These are phyloP conservation scores for Fusarium incarnatum DNA, from an alignment of 2,329 filamentous ascomycete species.

Conservation along the genomic window DNA sequence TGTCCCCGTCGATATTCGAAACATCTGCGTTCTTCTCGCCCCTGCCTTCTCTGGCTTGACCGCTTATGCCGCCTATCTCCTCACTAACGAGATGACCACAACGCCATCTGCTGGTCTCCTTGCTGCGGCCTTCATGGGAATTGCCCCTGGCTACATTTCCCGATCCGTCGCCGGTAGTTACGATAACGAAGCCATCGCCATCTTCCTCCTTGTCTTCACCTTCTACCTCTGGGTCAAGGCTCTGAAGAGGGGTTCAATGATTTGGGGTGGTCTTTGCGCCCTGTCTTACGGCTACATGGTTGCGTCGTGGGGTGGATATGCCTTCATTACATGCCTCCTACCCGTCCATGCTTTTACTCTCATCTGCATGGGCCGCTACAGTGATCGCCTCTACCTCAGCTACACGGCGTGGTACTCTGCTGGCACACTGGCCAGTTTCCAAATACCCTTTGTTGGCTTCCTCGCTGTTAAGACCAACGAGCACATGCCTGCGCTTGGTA, in stretches of 20 bases:
- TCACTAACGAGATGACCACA: conserved; percentile 97
- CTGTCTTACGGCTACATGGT: conserved; percentile 99
- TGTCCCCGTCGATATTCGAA: conserved; percentile 96
- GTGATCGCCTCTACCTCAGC: conserved; percentile 91
- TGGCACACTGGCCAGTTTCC: conserved; percentile 97
- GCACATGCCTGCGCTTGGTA: conserved; percentile 96
- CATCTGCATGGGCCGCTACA: conserved; percentile 97
- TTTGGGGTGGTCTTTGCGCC: conserved; percentile 94
- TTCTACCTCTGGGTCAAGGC: conserved; percentile 99
- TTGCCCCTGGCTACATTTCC: conserved; percentile 96
- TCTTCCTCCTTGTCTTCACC: conserved; percentile 97
- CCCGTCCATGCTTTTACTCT: conserved; percentile 94
- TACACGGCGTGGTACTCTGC: conserved; percentile 99
- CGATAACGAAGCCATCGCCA: conserved; percentile 99
- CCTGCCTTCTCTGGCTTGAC: conserved; percentile 95
- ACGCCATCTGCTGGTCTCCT: conserved; percentile 94
- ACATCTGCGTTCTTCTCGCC: conserved; percentile 96
- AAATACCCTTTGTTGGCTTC: conserved; percentile 99
- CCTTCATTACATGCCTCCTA: conserved; percentile 98
- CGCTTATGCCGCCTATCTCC: conserved; percentile 90
- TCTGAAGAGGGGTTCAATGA: conserved; percentile 93
- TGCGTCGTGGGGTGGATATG: conserved; percentile 98
- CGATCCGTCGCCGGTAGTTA: conserved; percentile 98
- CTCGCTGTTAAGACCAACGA: conserved; percentile 96
- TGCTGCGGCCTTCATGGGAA: conserved; percentile 96